Percentiles rank a stretch among this genome's conserved stretches.
phyloP scores from a whole-genome alignment of 1,284 basidiomycete genomes.

The Meripilus lineatus region DNA sequence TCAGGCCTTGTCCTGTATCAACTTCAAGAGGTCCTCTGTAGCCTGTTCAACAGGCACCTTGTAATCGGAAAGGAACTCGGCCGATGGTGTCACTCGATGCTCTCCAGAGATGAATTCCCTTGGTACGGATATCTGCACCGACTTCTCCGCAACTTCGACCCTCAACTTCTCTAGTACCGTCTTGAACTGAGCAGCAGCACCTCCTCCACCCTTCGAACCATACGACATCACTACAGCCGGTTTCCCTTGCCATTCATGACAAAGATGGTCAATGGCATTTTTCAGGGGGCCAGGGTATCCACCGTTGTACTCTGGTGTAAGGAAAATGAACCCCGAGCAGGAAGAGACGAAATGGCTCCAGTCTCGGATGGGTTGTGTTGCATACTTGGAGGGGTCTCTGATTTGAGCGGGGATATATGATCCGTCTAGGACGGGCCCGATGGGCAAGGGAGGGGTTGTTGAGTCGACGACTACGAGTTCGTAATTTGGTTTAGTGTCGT shows the following conservation, averaged over 20 bases:
- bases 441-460: conserved; percentile 19
- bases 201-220: conserved; percentile 20
- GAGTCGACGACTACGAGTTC: conserved; percentile 23
- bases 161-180: conserved; percentile 19
- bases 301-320: conserved; percentile 27
- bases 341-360: conserved; percentile 24
- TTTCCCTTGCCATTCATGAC: conserved; percentile 27
- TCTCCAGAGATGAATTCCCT: conserved; percentile 15
- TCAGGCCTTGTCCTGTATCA: conserved; percentile 6
- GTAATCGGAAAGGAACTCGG: conserved; percentile 22
- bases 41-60: conserved; percentile 17
- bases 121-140: conserved; percentile 20
- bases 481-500: background rate
- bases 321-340: conserved; percentile 22
- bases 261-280: conserved; percentile 28
- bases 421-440: conserved; percentile 25
- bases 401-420: conserved; percentile 21
- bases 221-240: conserved; percentile 25
- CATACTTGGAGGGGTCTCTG: conserved; percentile 20
- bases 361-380: conserved; percentile 19
- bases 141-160: conserved; percentile 17
- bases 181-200: conserved; percentile 17
- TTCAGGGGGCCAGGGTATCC: conserved; percentile 27
- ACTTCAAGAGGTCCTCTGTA: conserved; percentile 14
- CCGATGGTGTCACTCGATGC: conserved; percentile 11